Base-by-base conservation (phyloP, 352 stramenopile species). In the Pythium chondricola region DNA sequence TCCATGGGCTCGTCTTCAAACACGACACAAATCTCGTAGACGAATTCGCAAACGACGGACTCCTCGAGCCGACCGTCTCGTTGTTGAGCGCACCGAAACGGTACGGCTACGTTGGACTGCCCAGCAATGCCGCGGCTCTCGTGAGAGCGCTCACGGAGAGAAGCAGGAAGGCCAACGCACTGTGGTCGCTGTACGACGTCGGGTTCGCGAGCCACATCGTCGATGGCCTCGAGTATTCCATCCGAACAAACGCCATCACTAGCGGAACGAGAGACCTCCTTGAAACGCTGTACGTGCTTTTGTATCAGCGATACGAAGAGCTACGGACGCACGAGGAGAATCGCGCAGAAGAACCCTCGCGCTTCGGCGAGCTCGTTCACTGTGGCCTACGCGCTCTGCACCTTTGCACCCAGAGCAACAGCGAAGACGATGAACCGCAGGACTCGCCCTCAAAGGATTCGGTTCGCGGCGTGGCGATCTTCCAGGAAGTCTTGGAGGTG, bases 1-100 rank as follows among this genome's bases (percentile, higher is more conserved):
- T 88, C 0, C 66, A 68, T 41, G 63, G 63, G 0, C 42, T 83
- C 1, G 74, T n/a, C n/a, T n/a, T 67, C 3, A 63, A 52, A 1
- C 57, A 81, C 32, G 39, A 48, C 11, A 47, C 56, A 6, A 50
- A 41, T 25, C 45, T 77, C 25, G 17, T 80, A n/a, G 20, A 20
- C n/a, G 56, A 54, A 7, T 30, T 56, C 16, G 36, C 70, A 2
- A 21, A 44, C 2, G 42, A 65, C 1, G 40, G 56, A 14, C 24
- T 84, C 5, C 51, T 69, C 2, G 39, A 43, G 2, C 55, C 47
- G 1, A 41, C 75, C 13, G 10, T 80, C 6, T 38, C 41, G 16
- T 55, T 86, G 17, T 37, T 86, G 29, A 39, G 26, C n/a, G 35
- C 62, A 20, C 68, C 74, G 2, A 27, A 29, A 17, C 36, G 56